These are phyloP conservation scores for Tulasnella sp. DNA, from an alignment of 768 basidiomycete genomes.

Conservation along the genomic window DNA sequence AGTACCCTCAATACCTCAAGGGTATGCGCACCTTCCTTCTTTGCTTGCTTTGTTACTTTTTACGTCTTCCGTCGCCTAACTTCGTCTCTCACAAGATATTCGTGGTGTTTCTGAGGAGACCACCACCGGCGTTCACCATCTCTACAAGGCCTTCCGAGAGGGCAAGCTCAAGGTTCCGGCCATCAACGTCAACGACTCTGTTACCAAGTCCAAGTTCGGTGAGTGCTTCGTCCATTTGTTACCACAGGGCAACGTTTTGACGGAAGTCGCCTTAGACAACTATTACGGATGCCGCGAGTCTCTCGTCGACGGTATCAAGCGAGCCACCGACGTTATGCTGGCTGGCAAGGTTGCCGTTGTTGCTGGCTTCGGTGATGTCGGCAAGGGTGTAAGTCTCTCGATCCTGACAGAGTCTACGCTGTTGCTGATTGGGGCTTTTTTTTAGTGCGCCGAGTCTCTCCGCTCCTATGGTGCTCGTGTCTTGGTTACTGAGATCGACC, in stretches of 20 bases:
- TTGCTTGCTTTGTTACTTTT: neutral
- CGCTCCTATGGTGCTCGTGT: conserved; percentile 97
- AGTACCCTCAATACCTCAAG: conserved; percentile 81
- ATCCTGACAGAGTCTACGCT: neutral
- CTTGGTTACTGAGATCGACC: conserved; percentile 95
- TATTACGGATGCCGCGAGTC: conserved; percentile 99
- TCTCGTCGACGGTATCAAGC: conserved; percentile 99
- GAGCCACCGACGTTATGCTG: conserved; percentile 99
- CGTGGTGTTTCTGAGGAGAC: conserved; percentile 98
- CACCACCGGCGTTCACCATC: conserved; percentile 98
- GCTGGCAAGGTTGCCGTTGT: conserved; percentile 99
- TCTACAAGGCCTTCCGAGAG: conserved; percentile 96
- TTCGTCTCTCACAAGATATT: conserved; percentile 47
- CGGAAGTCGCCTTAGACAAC: conserved; percentile 46
- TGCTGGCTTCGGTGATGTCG: conserved; percentile 98
- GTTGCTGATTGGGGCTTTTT: neutral
- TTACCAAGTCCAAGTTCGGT: conserved; percentile 96
- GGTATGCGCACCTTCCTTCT: conserved; percentile 39
- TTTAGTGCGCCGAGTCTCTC: conserved; percentile 94
- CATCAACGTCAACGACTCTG: conserved; percentile 99
- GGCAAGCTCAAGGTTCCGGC: conserved; percentile 95
- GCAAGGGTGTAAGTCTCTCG: conserved; percentile 77
- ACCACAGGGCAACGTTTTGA: neutral
- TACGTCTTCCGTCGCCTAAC: conserved; percentile 9
- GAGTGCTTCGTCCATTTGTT: neutral